Base-by-base conservation (phyloP, 1,284 basidiomycete species). In the Boletus putidus region DNA sequence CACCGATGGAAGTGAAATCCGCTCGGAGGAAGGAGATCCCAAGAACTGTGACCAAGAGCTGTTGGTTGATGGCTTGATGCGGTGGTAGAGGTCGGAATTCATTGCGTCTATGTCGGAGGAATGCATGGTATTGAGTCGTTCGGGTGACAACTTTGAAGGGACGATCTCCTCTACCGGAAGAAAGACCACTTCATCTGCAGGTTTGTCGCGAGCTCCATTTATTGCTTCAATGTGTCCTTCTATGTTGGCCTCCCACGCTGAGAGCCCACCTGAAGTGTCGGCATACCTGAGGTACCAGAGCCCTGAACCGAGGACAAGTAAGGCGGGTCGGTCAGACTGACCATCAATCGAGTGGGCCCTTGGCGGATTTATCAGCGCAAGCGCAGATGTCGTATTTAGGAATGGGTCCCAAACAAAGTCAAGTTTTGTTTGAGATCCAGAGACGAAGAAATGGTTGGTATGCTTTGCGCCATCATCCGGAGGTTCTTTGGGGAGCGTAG, bases 281-380 rank as follows among this genome's bases (percentile, higher is more conserved):
- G 84, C 78, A 71, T 93, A 87, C 35, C 90, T 86, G 42, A 96
- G 81, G 70, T 91, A 93, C 93, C 93, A 95, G 39, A 96, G 77
- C 0, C 94, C 93, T 15, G 89, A 87, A 21, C 93, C 93, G 23
- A 96, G 72, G 12, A 94, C 87, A 31, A 94, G 80, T 43, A 96
- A 75, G 0, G 88, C 84, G 2, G 88, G 82, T 43, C 58, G 65
- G 56, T 64, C 62, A 20, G 29, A 25, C 14, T 52, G 57, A 11
- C n/a, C 44, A 36, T 58, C 58, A 5, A 25, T 36, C 33, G 58
- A 56, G 25, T 59, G 53, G 20, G 33, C 16, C 5, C 42, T 62
- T 27, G 59, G 56, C 12, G 67, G 61, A n/a, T 77, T 61, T 37
- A 76, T 71, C 59, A 77, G 78, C 63, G 78, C 70, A 33, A 73